phyloP scores from a whole-genome alignment of 805 yeast genomes.

The Barnettozyma populi region DNA sequence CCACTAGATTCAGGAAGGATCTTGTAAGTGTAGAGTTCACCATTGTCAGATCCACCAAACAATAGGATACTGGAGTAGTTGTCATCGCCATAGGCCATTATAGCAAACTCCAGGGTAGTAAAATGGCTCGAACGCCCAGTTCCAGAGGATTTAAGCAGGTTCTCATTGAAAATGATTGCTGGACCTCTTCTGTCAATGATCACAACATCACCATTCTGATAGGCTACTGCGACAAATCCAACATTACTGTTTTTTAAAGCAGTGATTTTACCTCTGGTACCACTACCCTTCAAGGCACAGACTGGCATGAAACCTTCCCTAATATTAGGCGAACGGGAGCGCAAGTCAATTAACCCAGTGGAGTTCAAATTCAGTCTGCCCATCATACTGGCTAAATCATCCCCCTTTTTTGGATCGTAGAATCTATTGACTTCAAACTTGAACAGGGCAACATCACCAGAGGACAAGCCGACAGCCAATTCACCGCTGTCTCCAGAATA shows the following conservation, averaged over 20 bases:
- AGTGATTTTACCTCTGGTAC: constrained; percentile 45
- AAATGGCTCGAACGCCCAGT: constrained; percentile 29
- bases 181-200: constrained; percentile 81
- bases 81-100: constrained; percentile 62
- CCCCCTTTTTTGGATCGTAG: constrained; percentile 32
- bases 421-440: constrained; percentile 55
- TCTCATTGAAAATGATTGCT: constrained; percentile 49
- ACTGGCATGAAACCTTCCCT: constrained; percentile 60
- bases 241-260: constrained; percentile 63
- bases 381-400: constrained; percentile 27
- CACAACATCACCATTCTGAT: constrained; percentile 64
- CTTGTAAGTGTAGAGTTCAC: constrained; percentile 62
- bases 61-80: constrained; percentile 66
- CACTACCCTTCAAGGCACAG: constrained; percentile 35
- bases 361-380: constrained; percentile 26
- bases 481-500: constrained; percentile 78
- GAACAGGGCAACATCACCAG: constrained; percentile 73
- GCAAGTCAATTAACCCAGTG: constrained; percentile 40
- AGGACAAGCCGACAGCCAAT: constrained; percentile 57
- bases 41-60: constrained; percentile 71
- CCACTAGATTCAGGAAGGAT: constrained; percentile 61
- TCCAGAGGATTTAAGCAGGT: constrained; percentile 23
- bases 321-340: constrained; percentile 46
- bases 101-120: constrained; percentile 67
- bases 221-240: constrained; percentile 82